phyloP scores from a whole-genome alignment of 2,329 filamentous ascomycete genomes.

The Penicillium sp. region DNA sequence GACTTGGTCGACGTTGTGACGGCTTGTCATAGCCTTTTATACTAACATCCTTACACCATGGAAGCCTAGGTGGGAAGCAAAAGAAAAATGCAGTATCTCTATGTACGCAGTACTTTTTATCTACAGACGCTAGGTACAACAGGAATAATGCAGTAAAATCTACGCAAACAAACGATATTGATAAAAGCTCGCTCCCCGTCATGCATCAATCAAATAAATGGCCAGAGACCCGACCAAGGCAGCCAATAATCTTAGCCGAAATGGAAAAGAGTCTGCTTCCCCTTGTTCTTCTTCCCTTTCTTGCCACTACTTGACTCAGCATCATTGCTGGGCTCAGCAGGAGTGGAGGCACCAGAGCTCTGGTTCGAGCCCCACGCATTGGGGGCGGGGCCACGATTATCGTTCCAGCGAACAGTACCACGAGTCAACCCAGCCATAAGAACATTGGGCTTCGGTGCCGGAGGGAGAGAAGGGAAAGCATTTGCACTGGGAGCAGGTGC shows the following conservation, averaged over 20 bases:
- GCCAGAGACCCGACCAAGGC: constrained; percentile 1
- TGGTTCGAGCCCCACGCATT: constrained; percentile 39
- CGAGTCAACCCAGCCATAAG: constrained; percentile 50
- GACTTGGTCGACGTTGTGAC: not conserved
- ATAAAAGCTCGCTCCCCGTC: not conserved
- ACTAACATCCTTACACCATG: not conserved
- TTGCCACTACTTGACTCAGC: constrained; percentile 29
- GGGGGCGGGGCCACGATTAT: constrained; percentile 32
- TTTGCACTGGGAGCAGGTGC: constrained; percentile 44
- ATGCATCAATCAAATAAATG: constrained; percentile 1
- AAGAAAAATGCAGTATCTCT: not conserved
- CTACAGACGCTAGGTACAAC: constrained; percentile 8
- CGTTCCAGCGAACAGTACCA: constrained; percentile 46
- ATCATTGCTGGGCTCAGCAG: constrained; percentile 20
- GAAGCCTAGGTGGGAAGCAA: not conserved
- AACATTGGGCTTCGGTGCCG: constrained; percentile 65
- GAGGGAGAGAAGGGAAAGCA: constrained; percentile 77
- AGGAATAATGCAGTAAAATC: not conserved
- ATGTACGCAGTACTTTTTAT: constrained; percentile 10
- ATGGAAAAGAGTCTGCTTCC: constrained; percentile 41
- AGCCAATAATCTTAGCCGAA: constrained; percentile 30
- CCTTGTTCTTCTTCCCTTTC: constrained; percentile 41
- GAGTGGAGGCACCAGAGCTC: constrained; percentile 25
- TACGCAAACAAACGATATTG: not conserved
- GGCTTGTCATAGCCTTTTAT: not conserved